Percentiles rank a stretch among this genome's conserved stretches.
Evolutionary conservation across 345 rosid species (phyloP).

Genomic region (Corymbia maculata): DNA sequence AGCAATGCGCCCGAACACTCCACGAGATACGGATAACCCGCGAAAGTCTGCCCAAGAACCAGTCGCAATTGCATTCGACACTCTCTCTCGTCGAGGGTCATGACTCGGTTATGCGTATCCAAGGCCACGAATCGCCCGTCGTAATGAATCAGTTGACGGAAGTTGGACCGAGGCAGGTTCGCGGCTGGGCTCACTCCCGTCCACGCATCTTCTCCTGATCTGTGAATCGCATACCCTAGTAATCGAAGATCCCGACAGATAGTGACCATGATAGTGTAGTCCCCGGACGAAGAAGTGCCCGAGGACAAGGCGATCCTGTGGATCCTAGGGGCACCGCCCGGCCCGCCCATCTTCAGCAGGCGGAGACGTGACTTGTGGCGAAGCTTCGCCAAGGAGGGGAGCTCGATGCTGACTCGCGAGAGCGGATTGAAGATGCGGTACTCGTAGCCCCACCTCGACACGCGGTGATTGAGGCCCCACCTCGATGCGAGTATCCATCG

Average conservation of each 20-base stretch:
- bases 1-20: neutral
- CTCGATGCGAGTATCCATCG: neutral
- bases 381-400: neutral
- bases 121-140: neutral
- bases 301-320: neutral
- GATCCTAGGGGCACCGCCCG: neutral
- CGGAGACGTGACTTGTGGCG: neutral
- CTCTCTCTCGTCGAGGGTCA: neutral
- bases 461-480: no score
- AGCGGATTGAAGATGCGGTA: neutral
- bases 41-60: neutral
- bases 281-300: neutral
- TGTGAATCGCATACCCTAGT: neutral
- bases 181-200: neutral
- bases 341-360: neutral
- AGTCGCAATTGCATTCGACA: neutral
- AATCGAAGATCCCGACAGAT: accelerated
- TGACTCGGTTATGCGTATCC: accelerated
- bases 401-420: neutral
- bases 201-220: neutral
- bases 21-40: neutral
- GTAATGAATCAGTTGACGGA: neutral
- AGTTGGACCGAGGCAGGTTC: accelerated
- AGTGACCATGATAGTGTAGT: neutral
- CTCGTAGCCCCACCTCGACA: accelerated